Conservation (phyloP, 2,329 filamentous ascomycete genomes). For the Xylariaceae sp. region DNA sequence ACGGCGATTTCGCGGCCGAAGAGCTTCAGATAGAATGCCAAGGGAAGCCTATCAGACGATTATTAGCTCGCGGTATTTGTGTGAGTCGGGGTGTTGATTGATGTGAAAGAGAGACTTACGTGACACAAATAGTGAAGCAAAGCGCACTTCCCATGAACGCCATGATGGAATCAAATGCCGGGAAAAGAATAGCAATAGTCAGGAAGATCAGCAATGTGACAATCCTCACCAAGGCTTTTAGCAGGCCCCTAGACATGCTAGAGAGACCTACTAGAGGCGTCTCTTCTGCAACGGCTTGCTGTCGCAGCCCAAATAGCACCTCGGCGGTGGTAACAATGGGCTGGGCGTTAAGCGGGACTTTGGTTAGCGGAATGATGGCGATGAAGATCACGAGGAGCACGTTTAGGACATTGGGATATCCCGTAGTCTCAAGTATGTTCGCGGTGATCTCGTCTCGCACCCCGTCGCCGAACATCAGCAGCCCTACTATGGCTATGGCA, state of each 20-base stretch:
- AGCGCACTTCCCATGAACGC: conserved; percentile 86
- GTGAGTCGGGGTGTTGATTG: not conserved
- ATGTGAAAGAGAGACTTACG: conserved; percentile 52
- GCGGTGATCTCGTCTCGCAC: conserved; percentile 88
- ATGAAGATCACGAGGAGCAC: conserved; percentile 84
- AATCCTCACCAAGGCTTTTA: conserved; percentile 68
- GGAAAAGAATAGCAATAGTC: conserved; percentile 70
- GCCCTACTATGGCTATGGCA: conserved; percentile 79
- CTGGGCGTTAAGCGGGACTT: conserved; percentile 88
- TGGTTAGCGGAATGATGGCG: conserved; percentile 91
- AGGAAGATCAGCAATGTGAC: conserved; percentile 74
- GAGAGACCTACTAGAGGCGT: conserved; percentile 59
- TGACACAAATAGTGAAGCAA: conserved; percentile 93
- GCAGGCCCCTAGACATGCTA: conserved; percentile 60
- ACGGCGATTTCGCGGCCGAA: conserved; percentile 74
- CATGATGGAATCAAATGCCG: conserved; percentile 89
- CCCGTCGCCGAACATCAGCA: conserved; percentile 94
- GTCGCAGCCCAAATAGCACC: conserved; percentile 74
- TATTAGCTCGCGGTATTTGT: not conserved
- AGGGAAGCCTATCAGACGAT: conserved; percentile 64
- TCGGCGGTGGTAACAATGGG: conserved; percentile 88
- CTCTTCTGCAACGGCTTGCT: conserved; percentile 52
- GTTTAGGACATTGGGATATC: conserved; percentile 77
- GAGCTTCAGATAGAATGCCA: conserved; percentile 88
- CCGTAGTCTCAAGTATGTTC: conserved; percentile 78